Conservation (phyloP, 306 rosid species). For the Rosa persica region DNA sequence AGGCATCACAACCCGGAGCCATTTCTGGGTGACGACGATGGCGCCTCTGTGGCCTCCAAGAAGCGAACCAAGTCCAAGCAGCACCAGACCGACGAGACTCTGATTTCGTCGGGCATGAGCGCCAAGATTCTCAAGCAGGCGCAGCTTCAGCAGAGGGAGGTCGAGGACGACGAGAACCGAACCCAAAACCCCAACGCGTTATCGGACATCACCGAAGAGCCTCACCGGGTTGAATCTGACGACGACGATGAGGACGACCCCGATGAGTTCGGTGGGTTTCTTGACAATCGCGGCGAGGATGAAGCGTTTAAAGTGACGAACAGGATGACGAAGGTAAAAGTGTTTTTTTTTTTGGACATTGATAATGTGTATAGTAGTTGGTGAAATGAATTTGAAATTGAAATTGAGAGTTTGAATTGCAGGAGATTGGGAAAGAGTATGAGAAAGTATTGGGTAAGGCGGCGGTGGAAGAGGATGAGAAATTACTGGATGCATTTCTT, state of each 20-base stretch:
- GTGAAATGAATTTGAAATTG: not conserved
- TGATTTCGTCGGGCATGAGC: slow-evolving; percentile 58
- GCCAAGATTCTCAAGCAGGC: slow-evolving; percentile 81
- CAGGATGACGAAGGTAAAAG: not conserved
- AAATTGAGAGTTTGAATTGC: not conserved
- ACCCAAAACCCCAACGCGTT: slow-evolving; percentile 32
- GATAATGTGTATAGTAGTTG: not conserved
- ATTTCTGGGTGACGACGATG: slow-evolving; percentile 50
- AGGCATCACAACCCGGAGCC: slow-evolving; percentile 77
- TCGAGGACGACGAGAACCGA: slow-evolving; percentile 43
- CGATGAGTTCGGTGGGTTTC: slow-evolving; percentile 50
- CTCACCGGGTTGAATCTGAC: slow-evolving; percentile 22
- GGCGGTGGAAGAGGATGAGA: slow-evolving; percentile 73
- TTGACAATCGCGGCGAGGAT: not conserved
- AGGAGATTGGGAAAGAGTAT: slow-evolving; percentile 9
- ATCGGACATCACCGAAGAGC: slow-evolving; percentile 18
- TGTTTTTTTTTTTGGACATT: too few species aligned
- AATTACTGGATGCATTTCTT: slow-evolving; percentile 56
- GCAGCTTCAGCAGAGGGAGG: slow-evolving; percentile 66
- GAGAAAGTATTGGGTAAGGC: slow-evolving; percentile 45
- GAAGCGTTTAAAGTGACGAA: not conserved
- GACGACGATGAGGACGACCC: slow-evolving; percentile 41
- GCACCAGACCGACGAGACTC: slow-evolving; percentile 58
- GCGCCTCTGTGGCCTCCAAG: slow-evolving; percentile 38
- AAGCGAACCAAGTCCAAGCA: slow-evolving; percentile 51